These are phyloP conservation scores for Breviolum minutum DNA, from an alignment of 73 alveolate genomes.

Conservation along the genomic window DNA sequence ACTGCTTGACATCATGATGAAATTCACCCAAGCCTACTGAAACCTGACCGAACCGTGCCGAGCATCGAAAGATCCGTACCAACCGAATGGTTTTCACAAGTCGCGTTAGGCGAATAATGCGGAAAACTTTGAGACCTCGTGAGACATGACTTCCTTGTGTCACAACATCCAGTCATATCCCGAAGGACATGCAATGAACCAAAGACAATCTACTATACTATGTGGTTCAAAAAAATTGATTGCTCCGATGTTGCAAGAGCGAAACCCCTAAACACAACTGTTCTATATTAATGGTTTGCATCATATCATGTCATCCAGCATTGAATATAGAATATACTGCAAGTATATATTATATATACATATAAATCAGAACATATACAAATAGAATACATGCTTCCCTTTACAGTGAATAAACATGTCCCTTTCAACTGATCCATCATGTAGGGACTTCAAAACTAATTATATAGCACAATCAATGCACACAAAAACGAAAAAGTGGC, in stretches of 20 bases:
- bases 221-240: not conserved
- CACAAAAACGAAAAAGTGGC: no score
- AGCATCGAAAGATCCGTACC: slow-evolving; percentile 20
- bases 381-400: no score
- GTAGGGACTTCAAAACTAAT: no score
- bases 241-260: not conserved
- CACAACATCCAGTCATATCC: not conserved
- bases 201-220: not conserved
- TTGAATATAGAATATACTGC: no score
- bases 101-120: slow-evolving; percentile 32
- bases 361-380: no score
- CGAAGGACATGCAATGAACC: not conserved
- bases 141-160: not conserved
- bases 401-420: no score
- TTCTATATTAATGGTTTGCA: not conserved
- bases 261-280: not conserved
- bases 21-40: no score
- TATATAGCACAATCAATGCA: no score
- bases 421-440: no score
- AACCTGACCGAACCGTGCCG: not conserved
- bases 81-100: slow-evolving; percentile 21
- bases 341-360: no score
- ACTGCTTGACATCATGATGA: no score
- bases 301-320: no score
- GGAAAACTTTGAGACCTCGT: slow-evolving; percentile 6